These are phyloP conservation scores for Daldinia concentrica DNA, from an alignment of 495 filamentous ascomycete genomes.

Conservation along the genomic window DNA sequence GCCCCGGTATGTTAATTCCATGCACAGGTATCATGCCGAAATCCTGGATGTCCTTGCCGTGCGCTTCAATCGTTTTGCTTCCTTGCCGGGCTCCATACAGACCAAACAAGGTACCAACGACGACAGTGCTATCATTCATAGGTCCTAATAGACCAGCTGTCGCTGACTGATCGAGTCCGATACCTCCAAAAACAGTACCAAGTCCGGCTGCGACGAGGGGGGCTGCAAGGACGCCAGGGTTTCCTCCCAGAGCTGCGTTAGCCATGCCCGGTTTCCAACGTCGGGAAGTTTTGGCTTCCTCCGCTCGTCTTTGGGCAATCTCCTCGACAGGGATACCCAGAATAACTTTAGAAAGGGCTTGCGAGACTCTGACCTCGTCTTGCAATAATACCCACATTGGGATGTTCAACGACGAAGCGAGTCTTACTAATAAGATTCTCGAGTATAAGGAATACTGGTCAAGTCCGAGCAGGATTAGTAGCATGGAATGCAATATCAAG, in stretches of 20 bases:
- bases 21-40: conserved; percentile 87
- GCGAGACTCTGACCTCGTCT: conserved; percentile 78
- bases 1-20: conserved; percentile 45
- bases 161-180: conserved; percentile 73
- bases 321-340: conserved; percentile 74
- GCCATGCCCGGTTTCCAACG: conserved; percentile 85
- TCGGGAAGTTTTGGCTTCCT: conserved; percentile 69
- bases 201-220: conserved; percentile 84
- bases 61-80: conserved; percentile 85
- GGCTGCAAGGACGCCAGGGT: conserved; percentile 80
- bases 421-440: conserved; percentile 74
- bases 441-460: conserved; percentile 82
- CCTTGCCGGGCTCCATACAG: conserved; percentile 88
- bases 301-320: conserved; percentile 70
- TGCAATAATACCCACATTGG: conserved; percentile 70
- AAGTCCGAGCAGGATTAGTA: conserved; percentile 80
- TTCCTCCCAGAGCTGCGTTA: conserved; percentile 74
- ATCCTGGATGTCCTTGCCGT: conserved; percentile 86
- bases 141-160: conserved; percentile 82
- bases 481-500: conserved; percentile 65
- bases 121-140: conserved; percentile 76
- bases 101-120: conserved; percentile 87
- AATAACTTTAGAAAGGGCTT: conserved; percentile 76
- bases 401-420: conserved; percentile 73
- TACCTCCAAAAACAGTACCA: conserved; percentile 80